Base-by-base conservation (phyloP, 768 basidiomycete species). In the Leccinellum albellum region DNA sequence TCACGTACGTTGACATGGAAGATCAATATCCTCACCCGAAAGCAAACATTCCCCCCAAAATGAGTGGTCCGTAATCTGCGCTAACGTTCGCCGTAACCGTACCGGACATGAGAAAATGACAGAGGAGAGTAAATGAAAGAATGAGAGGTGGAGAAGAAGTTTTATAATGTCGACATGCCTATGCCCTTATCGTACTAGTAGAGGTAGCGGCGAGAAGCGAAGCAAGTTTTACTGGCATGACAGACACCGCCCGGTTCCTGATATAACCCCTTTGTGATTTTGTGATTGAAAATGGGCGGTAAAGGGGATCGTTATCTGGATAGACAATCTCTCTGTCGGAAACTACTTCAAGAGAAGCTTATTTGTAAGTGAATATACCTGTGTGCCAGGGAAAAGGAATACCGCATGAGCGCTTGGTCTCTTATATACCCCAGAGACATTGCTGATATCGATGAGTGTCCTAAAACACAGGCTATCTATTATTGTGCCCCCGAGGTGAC, bases 31-130 rank as follows among this genome's bases (percentile, higher is more conserved):
- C 65, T 60, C 35, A 59, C 66, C 53, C 49, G 17, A 68, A 68
- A 37, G 68, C 62, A 17, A 68, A 13, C 23, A 68, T 23, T 8
- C 66, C 65, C 8, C 67, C 67, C n/a, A 68, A 37, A 10, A 68
- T 2, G 50, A 68, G 57, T 1, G 68, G 10, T 20, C 67, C 67
- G 54, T 60, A 61, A 44, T 64, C 55, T 5, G 54, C 31, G 12
- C 33, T 15, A 32, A 62, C 15, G 9, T 61, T 31, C 6, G 14
- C 40, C 31, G 12, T 3, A 7, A 24, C 13, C 14, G 28, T 9
- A 37, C 1, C 37, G 8, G 37, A 20, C 65, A 62, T 62, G 46
- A 17, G 15, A 20, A 55, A 46, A 51, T n/a, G 15, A 13, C 40
- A 24, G 15, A 37, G 12, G 15, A 54, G 21, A 33, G 35, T 50